Base-by-base conservation (phyloP, 805 yeast genomes). In the Saturnispora sekii region DNA sequence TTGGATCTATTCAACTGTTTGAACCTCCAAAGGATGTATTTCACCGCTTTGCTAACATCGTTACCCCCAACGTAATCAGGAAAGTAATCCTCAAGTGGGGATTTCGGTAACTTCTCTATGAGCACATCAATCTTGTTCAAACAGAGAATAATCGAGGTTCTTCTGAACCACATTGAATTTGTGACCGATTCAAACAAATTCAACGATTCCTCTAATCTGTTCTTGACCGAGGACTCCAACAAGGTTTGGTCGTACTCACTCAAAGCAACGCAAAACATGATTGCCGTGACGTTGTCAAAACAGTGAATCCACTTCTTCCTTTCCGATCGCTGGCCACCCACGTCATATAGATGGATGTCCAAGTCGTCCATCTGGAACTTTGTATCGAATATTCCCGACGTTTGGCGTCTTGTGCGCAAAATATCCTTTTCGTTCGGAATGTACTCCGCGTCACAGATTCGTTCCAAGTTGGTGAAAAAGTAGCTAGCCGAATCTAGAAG, bases 281-380 rank as follows among this genome's bases (percentile, higher is more conserved):
- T 82, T 39, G 84, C 70, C 0, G 96, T 84, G 31, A 89, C 96
- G 54, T 88, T 87, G 62, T 88, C 96, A 56, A 93, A 93, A 59
- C 96, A 86, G 64, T 93, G 94, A 50, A 93, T 88, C 98, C 98
- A 93, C 63, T 93, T 90, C 58, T 84, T 85, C 44, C 98, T 79
- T 67, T 93, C 98, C 3, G 94, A 79, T 55, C 98, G 72, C 64
- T 93, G 98, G 1, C 97, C 97, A 51, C 97, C 97, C 40, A 89
- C 96, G 62, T 89, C 97, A 57, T 69, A 79, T 54, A 82, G 69
- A 54, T 79, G 84, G 41, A 81, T 65, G 53, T 73, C 72, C 35
- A 80, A 60, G 26, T 77, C 79, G 38, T 84, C 87, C 76, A 88
- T 73, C 48, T 78, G 79, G 56, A 89, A 84, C 46, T 74, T 71